Evolutionary conservation across 495 filamentous ascomycete species (phyloP).

Genomic region (Apodospora peruviana): DNA sequence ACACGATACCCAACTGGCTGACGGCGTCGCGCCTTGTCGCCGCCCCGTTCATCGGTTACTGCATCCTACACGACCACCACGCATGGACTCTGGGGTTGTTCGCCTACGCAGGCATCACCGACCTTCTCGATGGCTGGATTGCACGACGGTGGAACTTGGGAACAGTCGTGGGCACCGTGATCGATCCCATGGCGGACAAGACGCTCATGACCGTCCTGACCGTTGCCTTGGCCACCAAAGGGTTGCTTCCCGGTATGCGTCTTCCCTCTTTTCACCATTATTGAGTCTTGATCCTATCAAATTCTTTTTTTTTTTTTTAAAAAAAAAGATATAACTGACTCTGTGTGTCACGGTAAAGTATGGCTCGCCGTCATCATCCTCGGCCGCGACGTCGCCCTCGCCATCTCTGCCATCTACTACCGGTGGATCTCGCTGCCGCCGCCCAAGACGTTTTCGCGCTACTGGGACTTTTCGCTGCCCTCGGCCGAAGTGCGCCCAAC

Average conservation of each 20-base stretch:
- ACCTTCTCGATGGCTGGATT: slow-evolving; percentile 88
- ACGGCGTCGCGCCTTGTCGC: slow-evolving; percentile 82
- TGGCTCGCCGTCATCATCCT: slow-evolving; percentile 87
- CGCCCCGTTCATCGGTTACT: slow-evolving; percentile 82
- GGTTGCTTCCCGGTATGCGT: slow-evolving; percentile 70
- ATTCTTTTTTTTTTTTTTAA: background rate
- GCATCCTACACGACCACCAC: slow-evolving; percentile 78
- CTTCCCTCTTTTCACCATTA: slow-evolving; percentile 4
- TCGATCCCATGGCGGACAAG: slow-evolving; percentile 97
- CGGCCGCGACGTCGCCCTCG: slow-evolving; percentile 80
- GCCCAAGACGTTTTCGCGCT: slow-evolving; percentile 86
- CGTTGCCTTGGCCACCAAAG: slow-evolving; percentile 74
- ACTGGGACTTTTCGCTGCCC: slow-evolving; percentile 96
- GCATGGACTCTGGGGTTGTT: slow-evolving; percentile 75
- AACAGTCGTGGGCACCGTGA: slow-evolving; percentile 93
- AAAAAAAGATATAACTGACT: background rate
- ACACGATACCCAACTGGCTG: slow-evolving; percentile 87
- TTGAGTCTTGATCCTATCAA: background rate
- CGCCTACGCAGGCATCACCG: slow-evolving; percentile 85
- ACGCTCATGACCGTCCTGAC: slow-evolving; percentile 89
- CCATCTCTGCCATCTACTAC: slow-evolving; percentile 87
- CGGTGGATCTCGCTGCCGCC: slow-evolving; percentile 89
- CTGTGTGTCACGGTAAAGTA: slow-evolving; percentile 41
- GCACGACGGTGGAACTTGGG: slow-evolving; percentile 79
- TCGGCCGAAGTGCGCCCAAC: slow-evolving; percentile 92